Evolutionary conservation across 306 rosid genomes (phyloP).

Genomic region (Cucumis cinereus): DNA sequence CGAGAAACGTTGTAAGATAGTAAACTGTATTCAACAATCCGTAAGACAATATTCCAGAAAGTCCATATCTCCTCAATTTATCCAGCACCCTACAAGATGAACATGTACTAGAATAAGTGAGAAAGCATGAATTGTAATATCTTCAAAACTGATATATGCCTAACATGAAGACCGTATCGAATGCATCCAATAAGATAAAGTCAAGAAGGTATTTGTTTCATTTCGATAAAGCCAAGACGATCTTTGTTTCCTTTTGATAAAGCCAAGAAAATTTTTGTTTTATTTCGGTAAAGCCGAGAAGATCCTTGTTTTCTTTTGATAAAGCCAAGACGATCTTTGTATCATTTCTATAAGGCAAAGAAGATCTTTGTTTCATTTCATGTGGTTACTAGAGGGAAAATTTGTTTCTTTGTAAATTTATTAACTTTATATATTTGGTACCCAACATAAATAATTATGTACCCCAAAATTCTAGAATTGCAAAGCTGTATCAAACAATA

Average conservation of each 20-base stretch:
- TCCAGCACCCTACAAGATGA: conserved; percentile 37
- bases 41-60: conserved; percentile 72
- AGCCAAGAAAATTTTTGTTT: neutral
- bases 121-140: neutral
- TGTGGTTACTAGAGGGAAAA: neutral
- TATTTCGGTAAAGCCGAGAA: neutral
- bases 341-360: neutral
- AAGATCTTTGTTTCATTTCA: neutral
- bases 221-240: neutral
- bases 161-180: neutral
- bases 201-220: neutral
- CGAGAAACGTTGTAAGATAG: conserved; percentile 65
- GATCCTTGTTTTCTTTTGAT: neutral
- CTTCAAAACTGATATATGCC: neutral
- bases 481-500: neutral
- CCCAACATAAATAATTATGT: neutral
- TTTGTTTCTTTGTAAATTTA: neutral
- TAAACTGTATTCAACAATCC: conserved; percentile 79
- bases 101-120: conserved; percentile 5
- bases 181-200: neutral
- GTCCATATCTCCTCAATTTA: conserved; percentile 63
- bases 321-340: neutral
- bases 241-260: neutral
- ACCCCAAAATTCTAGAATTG: neutral
- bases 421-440: neutral